Conservation (phyloP, 2,329 filamentous ascomycete genomes). For the Talaromyces pinophilus region DNA sequence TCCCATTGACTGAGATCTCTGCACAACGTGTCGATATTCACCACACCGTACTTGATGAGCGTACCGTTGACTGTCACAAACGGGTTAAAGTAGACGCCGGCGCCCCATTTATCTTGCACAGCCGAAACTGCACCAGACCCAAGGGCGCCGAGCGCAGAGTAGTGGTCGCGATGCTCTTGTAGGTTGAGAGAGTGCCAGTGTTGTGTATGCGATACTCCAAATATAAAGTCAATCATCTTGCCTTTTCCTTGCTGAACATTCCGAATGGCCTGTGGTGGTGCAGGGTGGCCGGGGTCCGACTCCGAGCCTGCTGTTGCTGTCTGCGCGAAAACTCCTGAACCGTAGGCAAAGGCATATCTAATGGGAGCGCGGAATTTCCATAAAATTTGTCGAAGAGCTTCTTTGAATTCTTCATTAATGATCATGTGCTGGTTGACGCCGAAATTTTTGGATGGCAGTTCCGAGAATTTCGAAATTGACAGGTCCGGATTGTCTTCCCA, state of each 20-base stretch:
- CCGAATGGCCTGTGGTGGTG: slow-evolving; percentile 75
- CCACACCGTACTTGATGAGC: slow-evolving; percentile 96
- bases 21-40: slow-evolving; percentile 87
- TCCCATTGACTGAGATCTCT: slow-evolving; percentile 87
- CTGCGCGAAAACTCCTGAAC: slow-evolving; percentile 93
- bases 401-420: slow-evolving; percentile 94
- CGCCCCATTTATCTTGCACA: slow-evolving; percentile 84
- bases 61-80: slow-evolving; percentile 93
- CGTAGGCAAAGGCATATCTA: slow-evolving; percentile 94
- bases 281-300: slow-evolving; percentile 64
- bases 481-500: slow-evolving; percentile 77
- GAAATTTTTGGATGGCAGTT: slow-evolving; percentile 77
- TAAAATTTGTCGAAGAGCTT: slow-evolving; percentile 80
- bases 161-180: slow-evolving; percentile 84
- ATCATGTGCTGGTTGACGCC: slow-evolving; percentile 95
- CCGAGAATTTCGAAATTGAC: slow-evolving; percentile 70
- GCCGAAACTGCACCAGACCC: slow-evolving; percentile 82
- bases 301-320: slow-evolving; percentile 48
- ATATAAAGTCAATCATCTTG: slow-evolving; percentile 99
- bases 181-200: slow-evolving; percentile 97
- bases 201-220: slow-evolving; percentile 89
- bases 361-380: slow-evolving; percentile 93
- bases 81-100: slow-evolving; percentile 96
- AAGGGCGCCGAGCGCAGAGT: slow-evolving; percentile 78
- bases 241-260: slow-evolving; percentile 83